Evolutionary conservation across 2,329 filamentous ascomycete species (phyloP).

Genomic region (Neopestalotiopsis sp.): DNA sequence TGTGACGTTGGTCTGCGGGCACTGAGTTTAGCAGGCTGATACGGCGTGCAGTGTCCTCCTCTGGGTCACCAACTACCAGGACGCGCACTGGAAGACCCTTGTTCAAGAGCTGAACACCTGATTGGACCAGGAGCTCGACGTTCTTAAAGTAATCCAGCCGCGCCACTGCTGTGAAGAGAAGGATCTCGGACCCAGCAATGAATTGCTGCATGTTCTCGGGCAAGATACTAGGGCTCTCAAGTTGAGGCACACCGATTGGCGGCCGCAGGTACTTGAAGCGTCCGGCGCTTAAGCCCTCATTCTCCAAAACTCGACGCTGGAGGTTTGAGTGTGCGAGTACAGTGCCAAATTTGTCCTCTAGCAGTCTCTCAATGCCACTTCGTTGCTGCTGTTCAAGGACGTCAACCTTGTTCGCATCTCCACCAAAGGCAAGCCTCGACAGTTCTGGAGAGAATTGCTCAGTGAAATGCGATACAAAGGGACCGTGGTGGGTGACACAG

Average conservation of each 20-base stretch:
- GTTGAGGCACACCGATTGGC: conserved; percentile 13
- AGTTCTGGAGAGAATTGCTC: conserved; percentile 10
- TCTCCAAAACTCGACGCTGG: conserved; percentile 14
- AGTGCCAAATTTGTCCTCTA: conserved; percentile 12
- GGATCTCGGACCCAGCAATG: background rate
- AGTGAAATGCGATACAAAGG: conserved; percentile 17
- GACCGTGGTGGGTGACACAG: conserved; percentile 18
- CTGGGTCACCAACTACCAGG: conserved; percentile 11
- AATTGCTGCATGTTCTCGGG: conserved; percentile 10
- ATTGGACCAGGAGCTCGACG: conserved; percentile 15
- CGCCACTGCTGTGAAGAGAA: conserved; percentile 17
- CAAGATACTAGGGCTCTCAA: background rate
- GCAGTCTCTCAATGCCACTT: conserved; percentile 8
- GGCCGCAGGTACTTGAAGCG: conserved; percentile 15
- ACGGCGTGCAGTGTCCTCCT: conserved; percentile 1
- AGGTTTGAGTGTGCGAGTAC: conserved; percentile 17
- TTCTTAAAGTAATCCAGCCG: conserved; percentile 19
- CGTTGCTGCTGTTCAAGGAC: conserved; percentile 16
- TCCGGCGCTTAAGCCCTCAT: background rate
- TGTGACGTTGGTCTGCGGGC: background rate
- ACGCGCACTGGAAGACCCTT: conserved; percentile 12
- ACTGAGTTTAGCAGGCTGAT: background rate
- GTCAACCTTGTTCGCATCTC: conserved; percentile 13
- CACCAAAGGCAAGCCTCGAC: conserved; percentile 14
- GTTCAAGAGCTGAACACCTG: conserved; percentile 10